phyloP scores from a whole-genome alignment of 805 yeast genomes.

The Wickerhamiella australiensis region DNA sequence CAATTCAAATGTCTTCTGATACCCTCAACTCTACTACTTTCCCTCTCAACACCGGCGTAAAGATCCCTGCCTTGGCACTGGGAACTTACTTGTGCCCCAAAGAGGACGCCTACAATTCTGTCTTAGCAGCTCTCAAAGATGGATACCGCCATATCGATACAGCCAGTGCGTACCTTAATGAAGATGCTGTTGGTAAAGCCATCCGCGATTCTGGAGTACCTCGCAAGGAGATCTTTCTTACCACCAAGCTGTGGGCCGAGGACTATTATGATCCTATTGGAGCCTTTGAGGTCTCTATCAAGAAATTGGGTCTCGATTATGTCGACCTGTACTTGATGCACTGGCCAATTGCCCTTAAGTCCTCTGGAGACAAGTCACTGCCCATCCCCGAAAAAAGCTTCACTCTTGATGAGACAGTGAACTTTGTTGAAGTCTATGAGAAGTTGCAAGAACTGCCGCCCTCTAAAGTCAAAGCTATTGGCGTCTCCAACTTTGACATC shows the following conservation, averaged over 20 bases:
- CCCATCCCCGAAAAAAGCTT: too few species aligned
- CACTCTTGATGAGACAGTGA: constrained; percentile 12
- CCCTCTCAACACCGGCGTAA: too few species aligned
- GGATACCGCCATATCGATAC: constrained; percentile 70
- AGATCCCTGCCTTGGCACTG: too few species aligned
- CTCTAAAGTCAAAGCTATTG: constrained; percentile 40
- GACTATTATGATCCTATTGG: constrained; percentile 31
- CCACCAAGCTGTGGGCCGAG: constrained; percentile 49
- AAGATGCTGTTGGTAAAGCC: constrained; percentile 48
- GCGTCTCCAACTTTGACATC: constrained; percentile 62
- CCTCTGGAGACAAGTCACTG: too few species aligned
- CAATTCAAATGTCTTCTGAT: too few species aligned
- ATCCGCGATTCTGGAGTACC: constrained; percentile 34
- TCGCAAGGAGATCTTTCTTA: constrained; percentile 44
- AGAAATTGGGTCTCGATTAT: constrained; percentile 43
- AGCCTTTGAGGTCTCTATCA: constrained; percentile 42
- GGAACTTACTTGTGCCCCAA: too few species aligned
- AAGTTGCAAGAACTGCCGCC: too few species aligned
- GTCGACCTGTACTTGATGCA: constrained; percentile 56
- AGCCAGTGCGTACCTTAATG: constrained; percentile 59
- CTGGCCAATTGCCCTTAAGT: constrained; percentile 41
- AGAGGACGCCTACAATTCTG: constrained; percentile 40
- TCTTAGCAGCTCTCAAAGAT: constrained; percentile 45
- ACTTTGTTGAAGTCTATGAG: constrained; percentile 44
- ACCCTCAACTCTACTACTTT: too few species aligned